phyloP scores from a whole-genome alignment of 306 rosid genomes.

The Prunus kanzakura region DNA sequence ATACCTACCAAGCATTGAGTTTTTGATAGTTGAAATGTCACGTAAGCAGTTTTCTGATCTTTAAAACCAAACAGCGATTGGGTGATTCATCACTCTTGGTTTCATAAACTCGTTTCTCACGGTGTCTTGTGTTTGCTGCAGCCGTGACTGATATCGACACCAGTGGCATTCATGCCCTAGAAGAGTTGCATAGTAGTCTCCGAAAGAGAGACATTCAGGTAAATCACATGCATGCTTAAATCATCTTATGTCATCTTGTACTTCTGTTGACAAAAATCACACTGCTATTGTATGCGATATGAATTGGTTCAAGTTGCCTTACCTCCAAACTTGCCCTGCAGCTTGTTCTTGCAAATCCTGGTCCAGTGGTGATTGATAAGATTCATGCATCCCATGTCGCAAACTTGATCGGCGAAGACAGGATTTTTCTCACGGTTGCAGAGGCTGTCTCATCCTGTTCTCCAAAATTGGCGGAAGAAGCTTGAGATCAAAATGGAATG shows the following conservation, averaged over 20 bases:
- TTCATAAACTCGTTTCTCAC: conserved; percentile 4
- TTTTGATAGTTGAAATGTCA: conserved; percentile 88
- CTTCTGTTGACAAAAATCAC: background rate
- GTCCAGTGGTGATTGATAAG: conserved; percentile 73
- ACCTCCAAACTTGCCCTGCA: conserved; percentile 44
- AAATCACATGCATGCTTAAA: background rate
- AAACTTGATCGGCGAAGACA: conserved; percentile 60
- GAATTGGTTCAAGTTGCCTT: conserved; percentile 19
- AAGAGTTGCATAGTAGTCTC: conserved; percentile 77
- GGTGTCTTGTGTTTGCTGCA: conserved; percentile 26
- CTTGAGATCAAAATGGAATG: conserved; percentile 30
- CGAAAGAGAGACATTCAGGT: conserved; percentile 75
- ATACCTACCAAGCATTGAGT: conserved; percentile 54
- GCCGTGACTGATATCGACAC: conserved; percentile 94
- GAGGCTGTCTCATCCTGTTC: conserved; percentile 73
- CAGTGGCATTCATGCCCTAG: conserved; percentile 92
- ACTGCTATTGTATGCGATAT: background rate
- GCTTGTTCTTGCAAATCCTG: conserved; percentile 94
- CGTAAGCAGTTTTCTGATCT: conserved; percentile 47
- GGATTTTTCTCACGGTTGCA: conserved; percentile 82
- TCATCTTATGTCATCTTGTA: background rate
- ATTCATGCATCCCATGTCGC: conserved; percentile 58
- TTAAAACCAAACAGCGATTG: background rate
- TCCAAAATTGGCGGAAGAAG: conserved; percentile 58
- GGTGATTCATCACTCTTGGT: conserved; percentile 2